Evolutionary conservation across 495 filamentous ascomycete genomes (phyloP).

Genomic region (Penicillium soppii): DNA sequence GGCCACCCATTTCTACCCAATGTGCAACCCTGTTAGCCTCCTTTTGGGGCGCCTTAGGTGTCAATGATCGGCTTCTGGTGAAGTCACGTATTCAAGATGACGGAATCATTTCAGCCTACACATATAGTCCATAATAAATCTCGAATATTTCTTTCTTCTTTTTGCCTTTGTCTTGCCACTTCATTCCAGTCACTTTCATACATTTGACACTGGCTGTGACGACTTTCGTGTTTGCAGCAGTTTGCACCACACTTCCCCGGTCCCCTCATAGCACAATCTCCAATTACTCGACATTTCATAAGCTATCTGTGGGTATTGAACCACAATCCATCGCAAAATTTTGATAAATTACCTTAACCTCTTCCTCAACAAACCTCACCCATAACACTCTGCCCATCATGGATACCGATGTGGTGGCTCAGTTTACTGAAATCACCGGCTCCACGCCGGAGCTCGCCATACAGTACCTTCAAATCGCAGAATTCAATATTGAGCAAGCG

Average conservation of each 20-base stretch:
- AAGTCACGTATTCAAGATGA: not conserved
- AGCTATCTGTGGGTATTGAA: conserved; percentile 16
- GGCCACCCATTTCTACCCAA: not conserved
- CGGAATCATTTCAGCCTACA: not conserved
- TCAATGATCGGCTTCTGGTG: conserved; percentile 5
- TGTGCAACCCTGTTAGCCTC: conserved; percentile 9
- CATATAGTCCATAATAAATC: no score
- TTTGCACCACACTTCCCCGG: conserved; percentile 29
- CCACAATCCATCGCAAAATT: conserved; percentile 11
- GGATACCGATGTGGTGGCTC: conserved; percentile 56
- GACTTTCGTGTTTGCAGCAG: conserved; percentile 32
- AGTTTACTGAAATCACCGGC: conserved; percentile 64
- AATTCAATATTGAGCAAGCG: conserved; percentile 79
- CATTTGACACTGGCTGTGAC: conserved; percentile 7
- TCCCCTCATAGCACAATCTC: conserved; percentile 16
- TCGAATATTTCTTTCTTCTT: not conserved
- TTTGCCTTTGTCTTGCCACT: not conserved
- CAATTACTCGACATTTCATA: conserved; percentile 7
- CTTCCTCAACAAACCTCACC: conserved; percentile 25
- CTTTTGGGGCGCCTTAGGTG: not conserved
- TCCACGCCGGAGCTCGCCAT: conserved; percentile 61
- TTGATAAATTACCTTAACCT: conserved; percentile 48
- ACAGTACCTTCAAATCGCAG: conserved; percentile 79
- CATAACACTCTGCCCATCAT: conserved; percentile 49
- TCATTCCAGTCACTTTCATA: not conserved